Base-by-base conservation (phyloP, 768 basidiomycete genomes). In the Saitozyma podzolica region DNA sequence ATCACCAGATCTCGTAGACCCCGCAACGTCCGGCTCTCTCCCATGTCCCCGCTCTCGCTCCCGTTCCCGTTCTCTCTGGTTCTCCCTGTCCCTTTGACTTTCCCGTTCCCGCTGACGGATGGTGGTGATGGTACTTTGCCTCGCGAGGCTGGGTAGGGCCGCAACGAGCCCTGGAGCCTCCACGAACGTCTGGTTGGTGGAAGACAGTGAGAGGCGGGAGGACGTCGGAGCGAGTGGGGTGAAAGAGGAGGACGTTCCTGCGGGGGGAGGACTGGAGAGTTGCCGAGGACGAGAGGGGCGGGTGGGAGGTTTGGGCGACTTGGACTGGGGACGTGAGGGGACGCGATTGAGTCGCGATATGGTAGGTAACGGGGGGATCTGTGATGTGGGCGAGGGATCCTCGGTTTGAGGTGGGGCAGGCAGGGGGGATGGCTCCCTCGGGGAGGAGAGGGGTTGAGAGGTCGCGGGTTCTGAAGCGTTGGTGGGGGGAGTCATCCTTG, bases 151-250 rank as follows among this genome's bases (percentile, higher is more conserved):
- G 13, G 61, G 61, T 8, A 63, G 42, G 40, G 58, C 65, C 13
- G 62, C 41, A 9, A 67, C 49, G 9, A 54, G 43, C 17, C 43
- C 61, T 1, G 58, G 51, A 40, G 65, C 56, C 45, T 67, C 65
- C 9, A 67, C 49, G 45, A 63, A 67, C 0, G 62, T 63, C 40
- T 52, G 55, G 48, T 62, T 62, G 19, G 53, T 47, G 5, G 61
- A 63, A 10, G 47, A 16, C 8, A 47, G 45, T 3, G 58, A 59
- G 6, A 63, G 17, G 9, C 65, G 40, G 16, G 62, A 63, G 9
- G 62, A 6, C 6, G 65, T 59, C 6, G 51, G 61, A 39, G 57
- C 39, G 10, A 67, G 48, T 5, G 65, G 65, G 8, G 56, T 37
- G 37, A 66, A 66, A 14, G 41, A 9, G 10, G 61, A 8, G 14